Evolutionary conservation across 441 rosid species (phyloP).

Genomic region (Erodium trifolium): DNA sequence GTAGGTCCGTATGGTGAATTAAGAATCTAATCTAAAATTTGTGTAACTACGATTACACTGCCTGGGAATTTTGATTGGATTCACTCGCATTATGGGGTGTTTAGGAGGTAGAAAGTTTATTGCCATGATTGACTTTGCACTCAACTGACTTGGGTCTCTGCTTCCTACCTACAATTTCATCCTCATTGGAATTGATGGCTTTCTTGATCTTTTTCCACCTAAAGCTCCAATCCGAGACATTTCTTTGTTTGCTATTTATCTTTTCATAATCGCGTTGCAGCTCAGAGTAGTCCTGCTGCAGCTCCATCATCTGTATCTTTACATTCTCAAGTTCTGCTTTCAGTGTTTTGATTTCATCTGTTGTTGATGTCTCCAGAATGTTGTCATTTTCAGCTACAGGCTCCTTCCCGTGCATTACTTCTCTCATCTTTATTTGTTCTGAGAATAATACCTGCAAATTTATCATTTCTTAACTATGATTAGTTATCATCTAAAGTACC

Average conservation of each 20-base stretch:
- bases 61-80: neutral
- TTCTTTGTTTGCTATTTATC: slow-evolving; percentile 55
- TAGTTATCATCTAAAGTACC: slow-evolving; percentile 21
- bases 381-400: slow-evolving; percentile 47
- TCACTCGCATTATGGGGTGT: neutral
- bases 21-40: neutral
- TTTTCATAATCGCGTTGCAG: slow-evolving; percentile 77
- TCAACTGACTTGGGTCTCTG: slow-evolving; percentile 21
- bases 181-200: slow-evolving; percentile 34
- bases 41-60: neutral
- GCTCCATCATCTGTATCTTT: slow-evolving; percentile 70
- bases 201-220: slow-evolving; percentile 86
- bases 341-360: slow-evolving; percentile 78
- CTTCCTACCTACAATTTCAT: slow-evolving; percentile 25
- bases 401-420: slow-evolving; percentile 59
- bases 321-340: slow-evolving; percentile 79
- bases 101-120: slow-evolving; percentile 10
- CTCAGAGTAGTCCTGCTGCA: slow-evolving; percentile 72
- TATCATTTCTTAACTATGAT: slow-evolving; percentile 36
- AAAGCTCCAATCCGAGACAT: slow-evolving; percentile 57
- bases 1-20: neutral
- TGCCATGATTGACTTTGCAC: neutral
- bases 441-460: slow-evolving; percentile 83
- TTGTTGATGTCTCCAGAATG: slow-evolving; percentile 56
- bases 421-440: slow-evolving; percentile 83